Conservation (phyloP, 768 basidiomycete species). For the Boletus edulis region DNA sequence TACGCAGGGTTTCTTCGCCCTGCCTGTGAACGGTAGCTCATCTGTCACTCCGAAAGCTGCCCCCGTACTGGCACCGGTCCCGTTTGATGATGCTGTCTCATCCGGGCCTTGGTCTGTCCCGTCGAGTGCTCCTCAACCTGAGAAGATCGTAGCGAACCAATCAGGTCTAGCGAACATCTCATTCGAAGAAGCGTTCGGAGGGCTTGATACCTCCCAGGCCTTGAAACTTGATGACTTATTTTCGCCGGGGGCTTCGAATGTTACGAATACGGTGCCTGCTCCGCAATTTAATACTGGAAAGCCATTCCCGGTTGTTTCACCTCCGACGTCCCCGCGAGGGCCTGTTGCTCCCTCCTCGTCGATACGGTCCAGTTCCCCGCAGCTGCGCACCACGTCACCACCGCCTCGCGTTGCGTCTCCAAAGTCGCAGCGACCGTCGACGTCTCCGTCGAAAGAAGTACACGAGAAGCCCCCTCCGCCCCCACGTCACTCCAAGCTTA, state of each 20-base stretch:
- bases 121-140: constrained; percentile 11
- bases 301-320: constrained; percentile 40
- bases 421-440: constrained; percentile 53
- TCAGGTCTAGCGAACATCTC: constrained; percentile 27
- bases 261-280: constrained; percentile 19
- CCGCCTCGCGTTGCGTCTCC: constrained; percentile 53
- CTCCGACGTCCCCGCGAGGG: constrained; percentile 39
- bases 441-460: constrained; percentile 51
- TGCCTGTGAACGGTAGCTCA: constrained; percentile 11
- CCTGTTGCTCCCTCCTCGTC: constrained; percentile 27
- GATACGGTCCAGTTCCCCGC: constrained; percentile 40
- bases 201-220: constrained; percentile 36
- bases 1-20: constrained; percentile 9
- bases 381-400: constrained; percentile 44
- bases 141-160: constrained; percentile 12
- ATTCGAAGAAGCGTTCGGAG: constrained; percentile 60
- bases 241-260: constrained; percentile 33
- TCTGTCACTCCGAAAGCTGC: constrained; percentile 10
- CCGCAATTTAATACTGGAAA: constrained; percentile 18
- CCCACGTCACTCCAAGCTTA: constrained; percentile 68
- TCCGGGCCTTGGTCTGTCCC: constrained; percentile 16
- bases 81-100: constrained; percentile 51
- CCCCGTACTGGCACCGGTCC: constrained; percentile 26
- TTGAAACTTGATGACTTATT: constrained; percentile 42
- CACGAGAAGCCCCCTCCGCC: constrained; percentile 56